Evolutionary conservation across 352 stramenopile genomes (phyloP).

Genomic region (Phytopythium aichiense): DNA sequence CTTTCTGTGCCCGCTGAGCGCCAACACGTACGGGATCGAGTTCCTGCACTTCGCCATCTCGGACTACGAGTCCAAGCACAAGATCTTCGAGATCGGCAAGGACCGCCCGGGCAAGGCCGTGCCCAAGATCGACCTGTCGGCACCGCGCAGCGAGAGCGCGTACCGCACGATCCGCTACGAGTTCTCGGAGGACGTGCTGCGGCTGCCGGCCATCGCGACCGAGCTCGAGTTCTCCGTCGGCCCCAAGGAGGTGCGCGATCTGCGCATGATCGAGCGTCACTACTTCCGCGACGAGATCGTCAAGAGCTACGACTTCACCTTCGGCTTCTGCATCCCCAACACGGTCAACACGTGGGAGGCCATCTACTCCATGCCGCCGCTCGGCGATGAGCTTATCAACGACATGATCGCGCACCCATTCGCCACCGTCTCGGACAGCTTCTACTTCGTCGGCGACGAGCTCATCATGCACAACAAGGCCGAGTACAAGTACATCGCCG

Average conservation of each 20-base stretch:
- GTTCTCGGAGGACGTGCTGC: conserved; percentile 92
- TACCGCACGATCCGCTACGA: conserved; percentile 95
- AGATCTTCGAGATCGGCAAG: conserved; percentile 93
- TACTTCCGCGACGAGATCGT: conserved; percentile 95
- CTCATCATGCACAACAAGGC: conserved; percentile 97
- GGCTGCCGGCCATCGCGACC: conserved; percentile 86
- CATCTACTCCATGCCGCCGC: conserved; percentile 91
- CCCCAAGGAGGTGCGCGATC: conserved; percentile 82
- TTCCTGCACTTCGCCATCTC: conserved; percentile 95
- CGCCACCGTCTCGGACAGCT: conserved; percentile 93
- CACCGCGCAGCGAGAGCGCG: conserved; percentile 84
- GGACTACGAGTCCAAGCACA: conserved; percentile 93
- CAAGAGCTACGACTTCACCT: conserved; percentile 96
- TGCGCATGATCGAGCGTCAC: conserved; percentile 96
- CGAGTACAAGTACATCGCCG: conserved; percentile 92
- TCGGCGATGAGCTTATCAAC: conserved; percentile 92
- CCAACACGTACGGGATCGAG: conserved; percentile 94
- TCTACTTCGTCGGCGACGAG: conserved; percentile 96
- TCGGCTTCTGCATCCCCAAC: conserved; percentile 95
- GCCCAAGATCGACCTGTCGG: conserved; percentile 80
- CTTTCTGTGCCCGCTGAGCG: conserved; percentile 92
- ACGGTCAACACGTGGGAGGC: conserved; percentile 96
- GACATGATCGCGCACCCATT: conserved; percentile 94
- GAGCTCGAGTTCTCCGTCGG: conserved; percentile 93
- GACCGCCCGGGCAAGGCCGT: conserved; percentile 59